Conservation (phyloP, 352 stramenopile species). For the Phytophthora ramorum region DNA sequence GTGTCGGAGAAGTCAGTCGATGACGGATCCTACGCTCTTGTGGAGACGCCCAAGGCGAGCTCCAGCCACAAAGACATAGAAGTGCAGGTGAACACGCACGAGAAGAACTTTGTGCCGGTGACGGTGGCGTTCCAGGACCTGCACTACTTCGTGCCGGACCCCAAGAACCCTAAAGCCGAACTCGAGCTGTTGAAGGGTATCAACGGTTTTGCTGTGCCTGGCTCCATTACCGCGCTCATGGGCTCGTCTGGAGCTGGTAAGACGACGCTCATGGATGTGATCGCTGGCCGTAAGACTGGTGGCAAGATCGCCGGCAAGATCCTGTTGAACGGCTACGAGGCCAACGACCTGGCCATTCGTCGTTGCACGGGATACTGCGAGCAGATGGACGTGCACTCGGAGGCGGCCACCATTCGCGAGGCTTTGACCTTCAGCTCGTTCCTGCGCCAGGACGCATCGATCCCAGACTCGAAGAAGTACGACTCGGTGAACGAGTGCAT, state of each 20-base stretch:
- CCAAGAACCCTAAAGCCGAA: conserved; percentile 6
- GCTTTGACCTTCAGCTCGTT: too few relatives aligned
- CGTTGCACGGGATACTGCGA: conserved; percentile 62
- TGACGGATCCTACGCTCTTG: too few relatives aligned
- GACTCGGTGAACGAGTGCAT: too few relatives aligned
- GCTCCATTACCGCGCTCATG: conserved; percentile 8
- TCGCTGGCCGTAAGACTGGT: conserved; percentile 9
- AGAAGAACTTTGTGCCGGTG: conserved; percentile 20
- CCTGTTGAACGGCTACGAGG: too few relatives aligned
- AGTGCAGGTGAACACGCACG: too few relatives aligned
- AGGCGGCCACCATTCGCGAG: conserved; percentile 37
- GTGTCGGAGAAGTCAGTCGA: conserved; percentile 6
- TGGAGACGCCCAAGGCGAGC: too few relatives aligned
- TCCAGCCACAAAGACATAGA: too few relatives aligned
- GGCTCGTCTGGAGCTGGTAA: conserved; percentile 4
- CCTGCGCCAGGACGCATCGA: too few relatives aligned
- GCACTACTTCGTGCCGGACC: conserved; percentile 10
- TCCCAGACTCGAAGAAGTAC: too few relatives aligned
- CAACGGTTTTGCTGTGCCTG: conserved; percentile 8
- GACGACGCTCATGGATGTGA: conserved; percentile 12
- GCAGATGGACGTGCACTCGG: conserved; percentile 90
- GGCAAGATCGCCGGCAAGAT: background rate
- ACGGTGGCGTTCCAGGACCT: conserved; percentile 23
- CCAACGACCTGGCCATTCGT: background rate
- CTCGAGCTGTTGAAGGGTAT: conserved; percentile 10